Base-by-base conservation (phyloP, 805 yeast genomes). In the Priceomyces melissophilus region DNA sequence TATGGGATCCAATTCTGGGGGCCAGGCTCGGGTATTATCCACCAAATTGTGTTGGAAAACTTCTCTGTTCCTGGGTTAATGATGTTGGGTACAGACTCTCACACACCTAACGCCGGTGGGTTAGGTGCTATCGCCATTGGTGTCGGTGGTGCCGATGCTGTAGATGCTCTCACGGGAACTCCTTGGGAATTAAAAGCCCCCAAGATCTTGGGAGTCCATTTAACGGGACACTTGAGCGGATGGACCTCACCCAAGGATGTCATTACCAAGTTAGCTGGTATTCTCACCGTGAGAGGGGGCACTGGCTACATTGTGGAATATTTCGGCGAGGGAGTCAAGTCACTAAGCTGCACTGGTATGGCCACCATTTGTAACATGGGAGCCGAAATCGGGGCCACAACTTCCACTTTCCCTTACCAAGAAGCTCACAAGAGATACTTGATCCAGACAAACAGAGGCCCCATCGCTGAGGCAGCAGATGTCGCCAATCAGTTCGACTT, bases 131-230 rank as follows among this genome's bases (percentile, higher is more conserved):
- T 91, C 52, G 98, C 99, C 56, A 93, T 93, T 62, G 99, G 99
- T 71, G 99, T 93, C 31, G 99, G 99, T 70, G 99, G 99, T 75
- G 99, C 99, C 41, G 99, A 93, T 69, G 99, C 99, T 31, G 99
- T 93, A 41, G 99, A 93, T 67, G 99, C 93, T 38, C 72, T 93
- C 60, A 89, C 98, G 33, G 96, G 93, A 50, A 84, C 93, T 25
- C 97, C 99, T 43, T 93, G 99, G 99, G 99, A 93, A 72, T 79
- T 93, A 65, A 90, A 90, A 74, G 98, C 98, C 41, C 99, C 99
- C 54, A 87, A 87, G 69, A 73, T 89, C 32, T 72, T 93, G 50
- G 99, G 99, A 68, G 96, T 93, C 55, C 85, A 88, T 67, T 79
- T 93, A 57, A 87, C 93, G 32, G 99, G 99, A 48, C 58, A 76